These are phyloP conservation scores for Diaporthe australafricana DNA, from an alignment of 2,329 filamentous ascomycete species.

Conservation along the genomic window DNA sequence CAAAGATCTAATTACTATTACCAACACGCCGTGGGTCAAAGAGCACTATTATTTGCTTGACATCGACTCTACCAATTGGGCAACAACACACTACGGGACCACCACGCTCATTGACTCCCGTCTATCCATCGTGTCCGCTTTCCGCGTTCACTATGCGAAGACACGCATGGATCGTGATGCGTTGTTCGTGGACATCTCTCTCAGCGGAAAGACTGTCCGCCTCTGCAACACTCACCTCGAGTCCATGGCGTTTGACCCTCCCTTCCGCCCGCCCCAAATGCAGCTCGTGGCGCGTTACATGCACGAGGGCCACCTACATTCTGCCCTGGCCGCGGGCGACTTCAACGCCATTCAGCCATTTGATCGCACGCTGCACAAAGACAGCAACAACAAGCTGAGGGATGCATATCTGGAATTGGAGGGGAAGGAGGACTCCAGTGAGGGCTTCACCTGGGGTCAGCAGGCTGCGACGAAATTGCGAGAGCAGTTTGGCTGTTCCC, in stretches of 20 bases:
- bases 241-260: conserved; percentile 60
- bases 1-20: conserved; percentile 58
- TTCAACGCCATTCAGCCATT: conserved; percentile 69
- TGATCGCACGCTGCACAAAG: conserved; percentile 58
- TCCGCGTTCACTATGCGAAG: conserved; percentile 62
- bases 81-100: conserved; percentile 61
- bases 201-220: conserved; percentile 51
- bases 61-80: conserved; percentile 55
- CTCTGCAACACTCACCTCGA: conserved; percentile 70
- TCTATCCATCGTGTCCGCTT: conserved; percentile 56
- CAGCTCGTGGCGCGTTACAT: conserved; percentile 56
- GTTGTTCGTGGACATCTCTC: conserved; percentile 63
- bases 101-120: conserved; percentile 62
- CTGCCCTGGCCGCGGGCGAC: conserved; percentile 63
- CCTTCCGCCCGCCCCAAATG: conserved; percentile 61
- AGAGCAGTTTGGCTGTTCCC: conserved; percentile 58
- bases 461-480: conserved; percentile 56
- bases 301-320: conserved; percentile 50
- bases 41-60: conserved; percentile 62
- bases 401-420: conserved; percentile 66
- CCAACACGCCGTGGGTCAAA: conserved; percentile 58
- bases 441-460: conserved; percentile 69
- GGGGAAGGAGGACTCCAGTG: conserved; percentile 60
- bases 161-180: conserved; percentile 65
- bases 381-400: conserved; percentile 59